Conservation (phyloP, 495 filamentous ascomycete genomes). For the Neurospora sp. region DNA sequence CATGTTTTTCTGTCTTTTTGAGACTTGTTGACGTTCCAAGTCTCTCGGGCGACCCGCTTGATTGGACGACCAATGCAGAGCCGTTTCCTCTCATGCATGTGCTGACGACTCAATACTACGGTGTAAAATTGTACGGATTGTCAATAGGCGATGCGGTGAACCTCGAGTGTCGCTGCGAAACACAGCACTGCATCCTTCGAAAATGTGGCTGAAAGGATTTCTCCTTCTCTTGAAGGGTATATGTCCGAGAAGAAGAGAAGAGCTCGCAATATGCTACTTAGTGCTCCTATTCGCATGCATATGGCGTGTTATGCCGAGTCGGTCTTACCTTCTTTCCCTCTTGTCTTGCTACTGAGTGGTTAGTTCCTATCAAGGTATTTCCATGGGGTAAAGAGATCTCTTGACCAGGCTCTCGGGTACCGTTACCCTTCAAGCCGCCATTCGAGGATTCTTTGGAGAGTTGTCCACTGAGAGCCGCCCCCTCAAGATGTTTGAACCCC, state of each 20-base stretch:
- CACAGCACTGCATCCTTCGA: neutral
- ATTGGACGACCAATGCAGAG: constrained; percentile 14
- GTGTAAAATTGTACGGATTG: constrained; percentile 6
- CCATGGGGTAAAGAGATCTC: constrained; percentile 5
- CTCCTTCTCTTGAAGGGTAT: neutral
- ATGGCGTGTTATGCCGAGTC: neutral
- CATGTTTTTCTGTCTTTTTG: neutral
- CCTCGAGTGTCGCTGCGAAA: neutral
- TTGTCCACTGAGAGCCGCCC: neutral
- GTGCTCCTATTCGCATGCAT: neutral
- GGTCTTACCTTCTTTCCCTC: neutral
- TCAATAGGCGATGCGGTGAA: constrained; percentile 2
- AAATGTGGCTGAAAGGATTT: neutral
- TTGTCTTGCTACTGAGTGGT: neutral
- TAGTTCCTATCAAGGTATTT: neutral
- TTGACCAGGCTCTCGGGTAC: constrained; percentile 10
- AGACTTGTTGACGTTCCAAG: neutral
- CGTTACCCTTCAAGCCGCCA: constrained; percentile 6
- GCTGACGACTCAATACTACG: constrained; percentile 12
- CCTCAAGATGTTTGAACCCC: neutral
- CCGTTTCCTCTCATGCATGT: constrained; percentile 14
- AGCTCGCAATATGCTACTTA: neutral
- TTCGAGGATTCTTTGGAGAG: neutral
- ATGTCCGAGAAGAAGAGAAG: neutral
- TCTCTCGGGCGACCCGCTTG: neutral